These are phyloP conservation scores for Leptographium galeiforme DNA, from an alignment of 2,329 filamentous ascomycete genomes.

Conservation along the genomic window DNA sequence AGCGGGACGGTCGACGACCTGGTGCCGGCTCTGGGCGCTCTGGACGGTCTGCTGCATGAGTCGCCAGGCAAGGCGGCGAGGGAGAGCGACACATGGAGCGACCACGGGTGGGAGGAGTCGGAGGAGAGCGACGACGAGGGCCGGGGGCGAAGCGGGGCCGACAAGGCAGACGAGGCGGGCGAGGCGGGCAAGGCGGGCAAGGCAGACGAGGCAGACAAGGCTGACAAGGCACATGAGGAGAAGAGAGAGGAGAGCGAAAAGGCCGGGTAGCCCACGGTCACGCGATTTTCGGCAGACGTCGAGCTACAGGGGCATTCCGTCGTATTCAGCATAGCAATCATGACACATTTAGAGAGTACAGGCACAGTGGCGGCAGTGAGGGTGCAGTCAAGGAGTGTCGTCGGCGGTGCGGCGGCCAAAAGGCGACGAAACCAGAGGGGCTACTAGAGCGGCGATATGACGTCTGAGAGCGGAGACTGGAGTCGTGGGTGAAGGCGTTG, in stretches of 20 bases:
- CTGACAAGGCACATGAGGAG: not conserved
- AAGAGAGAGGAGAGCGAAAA: not conserved
- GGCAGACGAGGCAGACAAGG: not conserved
- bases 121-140: constrained; percentile 25
- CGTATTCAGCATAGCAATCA: not conserved
- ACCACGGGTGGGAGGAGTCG: constrained; percentile 48
- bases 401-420: constrained; percentile 8
- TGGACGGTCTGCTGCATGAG: not conserved
- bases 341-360: too few species aligned
- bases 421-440: constrained; percentile 10
- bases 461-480: not conserved
- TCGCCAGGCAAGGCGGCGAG: not conserved
- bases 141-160: too few species aligned
- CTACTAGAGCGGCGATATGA: not conserved
- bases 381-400: not conserved
- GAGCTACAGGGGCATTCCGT: not conserved
- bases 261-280: too few species aligned
- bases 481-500: not conserved
- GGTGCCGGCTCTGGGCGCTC: not conserved
- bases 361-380: not conserved
- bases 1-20: not conserved
- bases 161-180: not conserved
- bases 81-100: constrained; percentile 48
- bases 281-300: too few species aligned
- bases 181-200: not conserved